Evolutionary conservation across 1,284 basidiomycete genomes (phyloP).

Genomic region (Irpex sp.): DNA sequence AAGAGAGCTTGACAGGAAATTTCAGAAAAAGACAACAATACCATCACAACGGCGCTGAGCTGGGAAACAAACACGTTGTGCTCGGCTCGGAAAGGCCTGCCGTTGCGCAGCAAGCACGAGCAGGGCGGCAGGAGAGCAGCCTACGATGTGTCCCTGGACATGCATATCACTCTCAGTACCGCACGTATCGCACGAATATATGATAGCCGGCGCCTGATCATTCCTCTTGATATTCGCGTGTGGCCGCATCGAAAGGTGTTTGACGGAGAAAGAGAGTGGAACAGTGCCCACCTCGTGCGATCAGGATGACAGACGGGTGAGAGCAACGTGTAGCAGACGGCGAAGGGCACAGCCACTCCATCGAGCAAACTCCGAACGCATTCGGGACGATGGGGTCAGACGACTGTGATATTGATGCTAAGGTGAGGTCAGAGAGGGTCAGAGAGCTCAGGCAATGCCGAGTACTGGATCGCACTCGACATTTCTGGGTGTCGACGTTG

Average conservation of each 20-base stretch:
- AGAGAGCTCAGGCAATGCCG: not conserved
- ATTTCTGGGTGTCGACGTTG: not conserved
- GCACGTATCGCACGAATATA: not conserved
- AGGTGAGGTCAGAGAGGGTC: not conserved
- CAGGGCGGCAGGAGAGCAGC: not conserved
- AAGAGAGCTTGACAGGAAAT: no score
- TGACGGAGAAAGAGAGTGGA: not conserved
- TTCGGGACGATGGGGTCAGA: conserved; percentile 1
- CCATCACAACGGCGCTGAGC: no score
- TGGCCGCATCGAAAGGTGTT: not conserved
- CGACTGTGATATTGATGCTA: not conserved
- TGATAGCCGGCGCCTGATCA: not conserved
- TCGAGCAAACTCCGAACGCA: not conserved
- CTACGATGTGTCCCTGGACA: not conserved
- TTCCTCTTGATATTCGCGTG: not conserved
- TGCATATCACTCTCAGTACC: no score
- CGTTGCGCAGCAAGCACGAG: not conserved
- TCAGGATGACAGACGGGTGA: not conserved
- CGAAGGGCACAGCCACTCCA: not conserved
- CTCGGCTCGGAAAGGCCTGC: not conserved
- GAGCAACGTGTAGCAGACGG: not conserved
- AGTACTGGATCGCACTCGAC: not conserved
- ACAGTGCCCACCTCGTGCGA: not conserved
- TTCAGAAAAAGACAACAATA: no score
- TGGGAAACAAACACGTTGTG: not conserved